A percentile compares a stretch with the other conserved stretches of the same genome.
phyloP scores from a whole-genome alignment of 495 filamentous ascomycete genomes.

The Aspergillus hancockii region DNA sequence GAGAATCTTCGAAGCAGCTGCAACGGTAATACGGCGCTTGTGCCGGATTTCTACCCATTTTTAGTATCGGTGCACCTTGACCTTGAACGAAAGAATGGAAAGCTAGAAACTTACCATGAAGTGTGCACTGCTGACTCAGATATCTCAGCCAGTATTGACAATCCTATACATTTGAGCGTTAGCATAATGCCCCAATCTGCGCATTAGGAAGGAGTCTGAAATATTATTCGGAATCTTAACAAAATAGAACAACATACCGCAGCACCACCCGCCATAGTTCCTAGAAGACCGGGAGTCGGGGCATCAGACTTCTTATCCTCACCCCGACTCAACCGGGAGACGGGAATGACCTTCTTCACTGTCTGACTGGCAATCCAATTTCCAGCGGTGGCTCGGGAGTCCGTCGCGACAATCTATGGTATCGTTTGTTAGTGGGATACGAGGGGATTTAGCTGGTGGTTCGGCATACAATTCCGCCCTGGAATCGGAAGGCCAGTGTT shows the following conservation, averaged over 20 bases:
- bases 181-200: slow-evolving; percentile 13
- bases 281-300: slow-evolving; percentile 75
- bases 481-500: slow-evolving; percentile 96
- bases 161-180: slow-evolving; percentile 56
- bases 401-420: slow-evolving; percentile 81
- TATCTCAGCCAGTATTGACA: slow-evolving; percentile 99
- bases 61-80: slow-evolving; percentile 10
- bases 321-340: slow-evolving; percentile 49
- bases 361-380: slow-evolving; percentile 99
- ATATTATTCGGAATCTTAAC: background rate
- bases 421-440: slow-evolving; percentile 9
- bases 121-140: slow-evolving; percentile 96
- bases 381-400: slow-evolving; percentile 93
- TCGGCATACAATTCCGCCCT: slow-evolving; percentile 77
- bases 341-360: slow-evolving; percentile 94
- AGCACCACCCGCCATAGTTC: slow-evolving; percentile 98
- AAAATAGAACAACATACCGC: slow-evolving; percentile 58
- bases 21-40: slow-evolving; percentile 97
- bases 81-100: background rate
- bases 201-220: background rate
- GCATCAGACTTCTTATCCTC: slow-evolving; percentile 66
- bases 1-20: slow-evolving; percentile 96
- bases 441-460: slow-evolving; percentile 1
- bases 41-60: slow-evolving; percentile 73
- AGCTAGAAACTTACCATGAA: slow-evolving; percentile 62